Conservation (phyloP, 768 basidiomycete species). For the Rubroboletus pulcherrimus region DNA sequence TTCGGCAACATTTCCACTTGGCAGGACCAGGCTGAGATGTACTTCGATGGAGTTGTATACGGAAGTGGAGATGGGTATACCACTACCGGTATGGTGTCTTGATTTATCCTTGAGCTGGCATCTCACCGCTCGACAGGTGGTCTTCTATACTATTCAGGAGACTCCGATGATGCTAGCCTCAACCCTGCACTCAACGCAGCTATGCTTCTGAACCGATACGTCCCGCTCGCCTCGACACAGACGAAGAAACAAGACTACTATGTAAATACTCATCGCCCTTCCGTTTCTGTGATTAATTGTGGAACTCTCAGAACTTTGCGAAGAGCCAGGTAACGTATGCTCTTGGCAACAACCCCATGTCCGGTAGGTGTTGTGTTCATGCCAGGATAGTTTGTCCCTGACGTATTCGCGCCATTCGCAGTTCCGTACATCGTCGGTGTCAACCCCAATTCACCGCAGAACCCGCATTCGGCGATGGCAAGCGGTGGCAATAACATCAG, state of each 20-base stretch:
- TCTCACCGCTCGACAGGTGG: conserved; percentile 50
- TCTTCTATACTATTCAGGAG: conserved; percentile 75
- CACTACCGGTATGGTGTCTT: conserved; percentile 51
- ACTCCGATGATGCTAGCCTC: conserved; percentile 74
- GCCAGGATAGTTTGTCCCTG: neutral
- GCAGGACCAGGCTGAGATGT: conserved; percentile 66
- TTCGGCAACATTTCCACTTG: conserved; percentile 63
- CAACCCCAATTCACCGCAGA: conserved; percentile 86
- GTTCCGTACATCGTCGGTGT: conserved; percentile 72
- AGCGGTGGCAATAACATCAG: conserved; percentile 73
- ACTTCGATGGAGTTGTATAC: conserved; percentile 70
- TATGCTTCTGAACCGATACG: conserved; percentile 77
- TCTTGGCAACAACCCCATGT: conserved; percentile 89
- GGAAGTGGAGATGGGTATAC: conserved; percentile 49
- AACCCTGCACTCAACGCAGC: conserved; percentile 88
- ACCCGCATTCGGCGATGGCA: conserved; percentile 88
- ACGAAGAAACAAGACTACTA: conserved; percentile 58
- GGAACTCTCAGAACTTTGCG: conserved; percentile 55
- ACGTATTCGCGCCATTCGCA: neutral
- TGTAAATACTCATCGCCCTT: conserved; percentile 35
- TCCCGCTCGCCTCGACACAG: conserved; percentile 61
- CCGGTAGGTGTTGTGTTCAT: conserved; percentile 41
- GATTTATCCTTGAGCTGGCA: neutral
- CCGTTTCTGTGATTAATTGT: conserved; percentile 3
- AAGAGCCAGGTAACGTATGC: conserved; percentile 76